Evolutionary conservation across 805 yeast genomes (phyloP).

Genomic region (Limtongia smithiae): DNA sequence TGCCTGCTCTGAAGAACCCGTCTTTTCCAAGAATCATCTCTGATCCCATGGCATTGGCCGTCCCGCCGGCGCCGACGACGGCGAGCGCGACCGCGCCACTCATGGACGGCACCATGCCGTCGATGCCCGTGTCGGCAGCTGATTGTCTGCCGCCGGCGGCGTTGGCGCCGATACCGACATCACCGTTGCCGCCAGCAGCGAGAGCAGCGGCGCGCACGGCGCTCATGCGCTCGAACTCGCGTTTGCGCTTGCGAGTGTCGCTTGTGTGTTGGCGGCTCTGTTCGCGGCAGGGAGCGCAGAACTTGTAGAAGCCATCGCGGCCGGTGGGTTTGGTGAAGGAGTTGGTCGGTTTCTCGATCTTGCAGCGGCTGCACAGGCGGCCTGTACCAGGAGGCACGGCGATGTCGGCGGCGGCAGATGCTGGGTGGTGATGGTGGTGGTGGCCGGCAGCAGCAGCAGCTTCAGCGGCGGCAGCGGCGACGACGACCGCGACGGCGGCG

Average conservation of each 20-base stretch:
- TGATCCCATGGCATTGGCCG: too few relatives aligned
- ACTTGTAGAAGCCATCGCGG: conserved; percentile 21
- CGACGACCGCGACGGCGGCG: conserved; percentile 8
- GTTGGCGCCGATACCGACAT: not conserved
- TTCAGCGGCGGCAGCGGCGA: not conserved
- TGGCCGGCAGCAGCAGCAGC: not conserved
- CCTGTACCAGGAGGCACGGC: not conserved
- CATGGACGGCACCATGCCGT: not conserved
- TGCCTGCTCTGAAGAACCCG: too few relatives aligned
- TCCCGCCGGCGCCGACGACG: not conserved
- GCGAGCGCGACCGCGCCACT: not conserved
- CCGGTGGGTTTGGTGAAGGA: conserved; percentile 22
- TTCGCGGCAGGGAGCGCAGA: conserved; percentile 22
- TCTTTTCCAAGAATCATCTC: too few relatives aligned
- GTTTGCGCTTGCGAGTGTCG: conserved; percentile 25
- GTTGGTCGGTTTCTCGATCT: conserved; percentile 7
- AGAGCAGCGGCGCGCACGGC: not conserved
- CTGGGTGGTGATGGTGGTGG: not conserved
- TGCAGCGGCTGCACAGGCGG: conserved; percentile 21
- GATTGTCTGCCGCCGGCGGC: too few relatives aligned
- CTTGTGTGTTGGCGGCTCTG: conserved; percentile 26
- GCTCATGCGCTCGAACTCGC: conserved; percentile 10
- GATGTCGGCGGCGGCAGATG: not conserved
- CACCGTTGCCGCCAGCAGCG: not conserved
- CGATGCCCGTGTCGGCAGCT: not conserved